Evolutionary conservation across 1,139 yeast species (phyloP), one percentile per base, ranked within the genome.

Genomic region (Taiozyma sp.): DNA sequence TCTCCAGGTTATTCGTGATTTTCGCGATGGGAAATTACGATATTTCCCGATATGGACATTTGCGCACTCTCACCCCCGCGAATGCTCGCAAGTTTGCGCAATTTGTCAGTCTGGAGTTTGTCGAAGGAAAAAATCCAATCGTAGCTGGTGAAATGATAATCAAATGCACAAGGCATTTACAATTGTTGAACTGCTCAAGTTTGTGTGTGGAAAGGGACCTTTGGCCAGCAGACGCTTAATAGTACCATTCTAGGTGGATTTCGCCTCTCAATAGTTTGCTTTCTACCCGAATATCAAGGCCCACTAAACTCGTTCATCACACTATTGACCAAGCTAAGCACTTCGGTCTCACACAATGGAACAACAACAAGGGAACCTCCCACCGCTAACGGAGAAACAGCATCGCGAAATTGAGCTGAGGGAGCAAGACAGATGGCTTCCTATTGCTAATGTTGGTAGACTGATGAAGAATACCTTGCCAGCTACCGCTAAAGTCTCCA

Each of bases 391-490:
- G 2, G 65, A 62, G 38, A 60, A 60, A 40, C 63, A 57, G 34
- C 58, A 56, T n/a, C 59, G 54, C 19, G 65, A 61, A 42, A 59
- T 60, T 22, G 64, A 61, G 42, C 75, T 83, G 46, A 79, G 85
- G 58, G 96, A 87, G 61, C 96, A 87, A 63, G 95, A 87, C 63
- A 74, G 95, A 57, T 87, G 86, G 80, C 74, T 89, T 28, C 97
- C 97, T 22, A 86, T 90, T 60, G 96, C 96, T 48, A 90, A 89
- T 61, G 96, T 90, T 16, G 92, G 95, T 7, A 75, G 98, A 57
- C 81, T 93, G 50, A 95, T 93, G 99, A 93, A 93, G 66, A 79
- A 77, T 58, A 92, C 98, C 0, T 71, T 93, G 34, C 99, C 99
- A 2, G 74, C 79, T 16, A 85, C 91, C 10, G 98, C 97, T 4